A percentile compares a stretch with the other conserved stretches of the same genome.
These are phyloP conservation scores for Cyclotella choctawhatcheeana DNA, from an alignment of 108 stramenopile genomes.

Conservation along the genomic window DNA sequence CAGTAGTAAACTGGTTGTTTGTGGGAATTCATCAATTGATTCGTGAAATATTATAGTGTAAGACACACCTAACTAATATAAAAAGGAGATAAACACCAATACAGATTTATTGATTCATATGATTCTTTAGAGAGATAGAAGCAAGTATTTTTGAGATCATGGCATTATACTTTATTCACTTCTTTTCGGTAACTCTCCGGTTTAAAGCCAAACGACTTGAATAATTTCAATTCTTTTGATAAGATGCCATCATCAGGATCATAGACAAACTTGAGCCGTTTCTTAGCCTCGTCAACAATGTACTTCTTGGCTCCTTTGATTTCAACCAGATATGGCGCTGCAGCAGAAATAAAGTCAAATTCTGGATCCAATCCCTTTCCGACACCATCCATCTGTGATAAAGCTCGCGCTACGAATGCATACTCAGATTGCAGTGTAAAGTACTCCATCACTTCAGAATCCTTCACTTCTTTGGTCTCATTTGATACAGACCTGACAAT, in stretches of 20 bases:
- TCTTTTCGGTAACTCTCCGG: constrained; percentile 5
- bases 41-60: too few species aligned
- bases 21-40: too few species aligned
- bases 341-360: constrained; percentile 84
- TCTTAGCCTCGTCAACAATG: constrained; percentile 69
- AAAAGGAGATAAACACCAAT: too few species aligned
- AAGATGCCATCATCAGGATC: constrained; percentile 43
- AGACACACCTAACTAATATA: too few species aligned
- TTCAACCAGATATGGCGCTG: constrained; percentile 83
- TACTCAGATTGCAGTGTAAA: constrained; percentile 87
- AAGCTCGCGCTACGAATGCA: constrained; percentile 86
- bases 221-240: constrained; percentile 42
- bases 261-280: constrained; percentile 48
- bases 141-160: too few species aligned
- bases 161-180: neutral
- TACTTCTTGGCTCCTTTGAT: constrained; percentile 78
- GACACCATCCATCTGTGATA: constrained; percentile 88
- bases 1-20: too few species aligned
- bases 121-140: neutral
- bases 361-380: constrained; percentile 80
- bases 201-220: constrained; percentile 48
- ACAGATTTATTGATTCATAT: neutral
- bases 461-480: constrained; percentile 40
- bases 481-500: constrained; percentile 10
- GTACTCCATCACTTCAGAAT: constrained; percentile 80